Percentiles rank a stretch among this genome's conserved stretches.
phyloP scores from a whole-genome alignment of 2,329 filamentous ascomycete genomes.

The Neofusicoccum cordaticola region DNA sequence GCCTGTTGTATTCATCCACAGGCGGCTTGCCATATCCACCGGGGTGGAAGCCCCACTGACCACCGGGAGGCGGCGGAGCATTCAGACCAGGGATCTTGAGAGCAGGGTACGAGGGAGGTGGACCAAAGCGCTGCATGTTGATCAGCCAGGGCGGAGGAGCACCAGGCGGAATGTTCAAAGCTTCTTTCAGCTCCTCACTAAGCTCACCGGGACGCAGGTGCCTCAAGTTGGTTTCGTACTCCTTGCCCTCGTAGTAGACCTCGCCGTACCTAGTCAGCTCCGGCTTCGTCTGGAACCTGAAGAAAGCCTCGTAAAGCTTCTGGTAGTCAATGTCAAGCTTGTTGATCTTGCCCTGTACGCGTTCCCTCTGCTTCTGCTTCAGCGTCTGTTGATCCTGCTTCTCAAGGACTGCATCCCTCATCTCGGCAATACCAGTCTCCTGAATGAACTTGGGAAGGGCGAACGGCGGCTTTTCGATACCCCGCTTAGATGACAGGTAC shows the following conservation, averaged over 20 bases:
- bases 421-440: slow-evolving; percentile 95
- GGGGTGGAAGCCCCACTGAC: slow-evolving; percentile 90
- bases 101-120: slow-evolving; percentile 92
- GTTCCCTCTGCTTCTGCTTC: slow-evolving; percentile 93
- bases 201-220: slow-evolving; percentile 88
- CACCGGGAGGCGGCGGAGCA: slow-evolving; percentile 83
- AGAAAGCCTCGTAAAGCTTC: slow-evolving; percentile 97
- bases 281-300: slow-evolving; percentile 95
- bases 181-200: slow-evolving; percentile 85
- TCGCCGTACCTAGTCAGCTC: slow-evolving; percentile 91
- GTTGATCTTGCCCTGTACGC: slow-evolving; percentile 93
- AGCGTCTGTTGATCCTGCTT: slow-evolving; percentile 90
- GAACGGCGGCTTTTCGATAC: slow-evolving; percentile 93
- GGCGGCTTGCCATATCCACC: slow-evolving; percentile 96
- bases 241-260: slow-evolving; percentile 99
- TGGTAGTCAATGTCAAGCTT: slow-evolving; percentile 98
- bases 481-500: slow-evolving; percentile 93
- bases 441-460: slow-evolving; percentile 93
- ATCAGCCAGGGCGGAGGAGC: slow-evolving; percentile 96
- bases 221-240: slow-evolving; percentile 91
- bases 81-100: slow-evolving; percentile 93
- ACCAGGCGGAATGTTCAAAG: slow-evolving; percentile 87
- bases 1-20: slow-evolving; percentile 86
- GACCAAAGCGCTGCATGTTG: slow-evolving; percentile 90
- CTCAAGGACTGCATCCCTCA: slow-evolving; percentile 93